These are phyloP conservation scores for Aurinia saxatilis DNA, from an alignment of 345 rosid species.

Conservation along the genomic window DNA sequence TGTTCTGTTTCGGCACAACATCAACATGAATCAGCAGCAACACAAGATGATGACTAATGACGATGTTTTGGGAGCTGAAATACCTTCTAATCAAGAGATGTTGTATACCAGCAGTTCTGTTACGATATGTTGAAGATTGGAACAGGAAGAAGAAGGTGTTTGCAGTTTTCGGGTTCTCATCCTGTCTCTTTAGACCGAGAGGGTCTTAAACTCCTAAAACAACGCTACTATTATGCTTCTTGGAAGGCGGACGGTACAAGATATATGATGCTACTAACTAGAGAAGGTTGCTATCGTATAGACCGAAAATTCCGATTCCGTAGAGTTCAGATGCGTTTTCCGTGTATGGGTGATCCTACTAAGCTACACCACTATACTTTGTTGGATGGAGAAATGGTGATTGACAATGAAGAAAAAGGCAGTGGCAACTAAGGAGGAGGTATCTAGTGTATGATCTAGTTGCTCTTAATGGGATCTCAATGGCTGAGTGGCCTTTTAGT, in stretches of 20 bases:
- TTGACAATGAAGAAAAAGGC: conserved; percentile 49
- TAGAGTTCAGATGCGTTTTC: conserved; percentile 90
- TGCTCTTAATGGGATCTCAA: too few relatives aligned
- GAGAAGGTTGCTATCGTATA: conserved; percentile 72
- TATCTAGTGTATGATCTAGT: too few relatives aligned
- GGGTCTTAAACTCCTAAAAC: conserved; percentile 61
- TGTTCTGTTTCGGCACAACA: too few relatives aligned
- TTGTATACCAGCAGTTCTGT: conserved; percentile 38
- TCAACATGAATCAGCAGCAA: too few relatives aligned
- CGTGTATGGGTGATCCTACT: conserved; percentile 34
- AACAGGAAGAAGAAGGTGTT: conserved; percentile 47
- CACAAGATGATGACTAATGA: too few relatives aligned
- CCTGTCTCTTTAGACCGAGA: conserved; percentile 76
- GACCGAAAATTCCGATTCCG: conserved; percentile 65
- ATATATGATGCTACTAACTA: conserved; percentile 81
- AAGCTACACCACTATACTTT: conserved; percentile 62
- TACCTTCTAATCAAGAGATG: conserved; percentile 47
- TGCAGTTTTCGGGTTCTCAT: conserved; percentile 64
- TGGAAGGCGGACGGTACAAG: conserved; percentile 98
- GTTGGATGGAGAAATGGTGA: conserved; percentile 28
- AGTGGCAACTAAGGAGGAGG: conserved; percentile 76
- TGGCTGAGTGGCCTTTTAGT: too few relatives aligned
- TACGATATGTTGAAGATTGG: conserved; percentile 40
- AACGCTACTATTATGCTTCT: conserved; percentile 81
- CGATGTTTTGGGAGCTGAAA: too few relatives aligned